phyloP scores from a whole-genome alignment of 2,329 filamentous ascomycete species.

The Ustulina deusta region DNA sequence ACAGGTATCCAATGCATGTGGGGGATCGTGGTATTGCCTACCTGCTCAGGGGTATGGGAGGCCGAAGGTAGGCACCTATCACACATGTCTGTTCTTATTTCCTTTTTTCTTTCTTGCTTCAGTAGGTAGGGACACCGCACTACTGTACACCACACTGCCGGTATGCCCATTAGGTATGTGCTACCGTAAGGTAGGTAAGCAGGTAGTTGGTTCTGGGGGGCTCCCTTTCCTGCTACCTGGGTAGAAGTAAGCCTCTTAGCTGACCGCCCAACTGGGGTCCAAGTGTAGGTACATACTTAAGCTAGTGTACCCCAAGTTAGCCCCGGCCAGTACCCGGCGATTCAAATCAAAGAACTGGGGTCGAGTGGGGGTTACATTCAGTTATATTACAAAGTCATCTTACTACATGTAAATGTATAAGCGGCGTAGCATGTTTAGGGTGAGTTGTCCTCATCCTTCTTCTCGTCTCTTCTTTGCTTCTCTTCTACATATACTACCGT shows the following conservation, averaged over 20 bases:
- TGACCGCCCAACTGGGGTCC: constrained; percentile 18
- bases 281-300: too few relatives aligned
- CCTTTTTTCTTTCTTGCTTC: neutral
- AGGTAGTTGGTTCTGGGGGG: too few relatives aligned
- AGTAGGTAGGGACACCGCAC: too few relatives aligned
- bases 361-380: constrained; percentile 35
- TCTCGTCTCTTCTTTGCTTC: too few relatives aligned
- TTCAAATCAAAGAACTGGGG: constrained; percentile 35
- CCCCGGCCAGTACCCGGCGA: constrained; percentile 32
- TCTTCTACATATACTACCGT: too few relatives aligned
- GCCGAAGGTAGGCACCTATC: too few relatives aligned
- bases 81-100: neutral
- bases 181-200: too few relatives aligned
- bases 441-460: too few relatives aligned
- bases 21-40: constrained; percentile 1
- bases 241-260: constrained; percentile 7
- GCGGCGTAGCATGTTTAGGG: constrained; percentile 23
- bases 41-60: neutral
- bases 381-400: constrained; percentile 20
- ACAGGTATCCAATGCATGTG: constrained; percentile 3
- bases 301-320: constrained; percentile 9
- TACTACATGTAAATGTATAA: neutral
- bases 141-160: neutral
- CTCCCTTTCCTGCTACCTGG: neutral
- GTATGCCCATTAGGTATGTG: neutral